Evolutionary conservation across 345 rosid species (phyloP).

Genomic region (Acer negundo): DNA sequence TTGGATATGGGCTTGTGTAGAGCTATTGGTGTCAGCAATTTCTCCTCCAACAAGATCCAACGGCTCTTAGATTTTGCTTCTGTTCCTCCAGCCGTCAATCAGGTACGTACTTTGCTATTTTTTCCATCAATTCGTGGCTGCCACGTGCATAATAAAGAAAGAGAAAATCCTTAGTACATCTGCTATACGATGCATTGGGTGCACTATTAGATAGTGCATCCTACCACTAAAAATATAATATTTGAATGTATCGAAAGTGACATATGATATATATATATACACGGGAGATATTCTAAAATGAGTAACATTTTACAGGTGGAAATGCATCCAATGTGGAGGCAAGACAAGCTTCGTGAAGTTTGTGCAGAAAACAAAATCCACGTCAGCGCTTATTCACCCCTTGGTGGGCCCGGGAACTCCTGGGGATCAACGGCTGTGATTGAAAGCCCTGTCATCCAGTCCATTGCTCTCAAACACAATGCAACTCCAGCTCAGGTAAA

Average conservation of each 20-base stretch:
- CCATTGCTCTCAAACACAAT: slow-evolving; percentile 67
- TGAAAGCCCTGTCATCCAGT: slow-evolving; percentile 52
- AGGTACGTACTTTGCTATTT: slow-evolving; percentile 39
- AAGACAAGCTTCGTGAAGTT: slow-evolving; percentile 60
- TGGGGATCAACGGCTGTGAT: slow-evolving; percentile 87
- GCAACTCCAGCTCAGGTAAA: slow-evolving; percentile 78
- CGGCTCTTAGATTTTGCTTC: slow-evolving; percentile 61
- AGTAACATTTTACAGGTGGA: slow-evolving; percentile 53
- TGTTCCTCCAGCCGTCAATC: slow-evolving; percentile 71
- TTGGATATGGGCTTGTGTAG: slow-evolving; percentile 67
- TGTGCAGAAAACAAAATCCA: slow-evolving; percentile 66
- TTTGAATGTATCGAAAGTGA: no score
- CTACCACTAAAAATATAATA: no score
- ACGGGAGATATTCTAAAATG: no score
- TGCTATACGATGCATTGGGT: no score
- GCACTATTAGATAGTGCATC: no score
- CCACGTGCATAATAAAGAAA: no score
- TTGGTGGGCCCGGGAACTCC: slow-evolving; percentile 75
- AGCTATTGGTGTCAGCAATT: slow-evolving; percentile 88
- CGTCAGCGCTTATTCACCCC: slow-evolving; percentile 84
- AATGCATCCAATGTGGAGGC: slow-evolving; percentile 97
- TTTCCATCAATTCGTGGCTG: background rate
- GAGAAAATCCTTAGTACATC: no score
- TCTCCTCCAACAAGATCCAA: slow-evolving; percentile 64
- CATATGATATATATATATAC: no score